Percentiles rank a stretch among this genome's conserved stretches.
Conservation (phyloP, 805 yeast genomes). For the Candida tallmaniae region DNA sequence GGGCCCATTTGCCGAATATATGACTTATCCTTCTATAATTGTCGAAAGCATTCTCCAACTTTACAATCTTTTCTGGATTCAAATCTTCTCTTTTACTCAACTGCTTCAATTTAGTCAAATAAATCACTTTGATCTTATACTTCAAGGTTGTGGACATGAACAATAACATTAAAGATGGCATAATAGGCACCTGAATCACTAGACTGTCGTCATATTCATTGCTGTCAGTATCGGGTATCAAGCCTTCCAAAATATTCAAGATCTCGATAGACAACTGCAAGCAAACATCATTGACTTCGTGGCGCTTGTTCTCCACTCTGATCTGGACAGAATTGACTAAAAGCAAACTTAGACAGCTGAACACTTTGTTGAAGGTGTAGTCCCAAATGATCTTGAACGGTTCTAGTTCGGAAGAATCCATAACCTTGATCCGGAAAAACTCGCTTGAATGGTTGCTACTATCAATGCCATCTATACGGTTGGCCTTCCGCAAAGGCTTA, state of each 20-base stretch:
- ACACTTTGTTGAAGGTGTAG: neutral
- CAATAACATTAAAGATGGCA: constrained; percentile 7
- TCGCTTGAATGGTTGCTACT: too few relatives aligned
- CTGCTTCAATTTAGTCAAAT: constrained; percentile 7
- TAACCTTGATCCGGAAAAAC: too few relatives aligned
- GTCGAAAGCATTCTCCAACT: neutral
- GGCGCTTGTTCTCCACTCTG: neutral
- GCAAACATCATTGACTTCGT: neutral
- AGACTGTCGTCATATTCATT: neutral
- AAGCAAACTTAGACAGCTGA: neutral
- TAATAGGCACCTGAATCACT: constrained; percentile 8
- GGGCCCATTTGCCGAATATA: constrained; percentile 12
- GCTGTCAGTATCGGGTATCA: too few relatives aligned
- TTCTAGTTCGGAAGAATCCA: neutral
- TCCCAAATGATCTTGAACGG: too few relatives aligned
- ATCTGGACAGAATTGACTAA: neutral
- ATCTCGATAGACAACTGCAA: neutral
- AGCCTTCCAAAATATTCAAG: too few relatives aligned
- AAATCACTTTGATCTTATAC: constrained; percentile 10
- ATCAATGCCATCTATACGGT: too few relatives aligned
- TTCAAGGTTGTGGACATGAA: constrained; percentile 5
- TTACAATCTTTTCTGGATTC: neutral
- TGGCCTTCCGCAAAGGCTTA: too few relatives aligned
- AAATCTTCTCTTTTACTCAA: constrained; percentile 5
- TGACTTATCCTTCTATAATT: neutral